Conservation (phyloP, 345 rosid species). For the Lagerstroemia speciosa region DNA sequence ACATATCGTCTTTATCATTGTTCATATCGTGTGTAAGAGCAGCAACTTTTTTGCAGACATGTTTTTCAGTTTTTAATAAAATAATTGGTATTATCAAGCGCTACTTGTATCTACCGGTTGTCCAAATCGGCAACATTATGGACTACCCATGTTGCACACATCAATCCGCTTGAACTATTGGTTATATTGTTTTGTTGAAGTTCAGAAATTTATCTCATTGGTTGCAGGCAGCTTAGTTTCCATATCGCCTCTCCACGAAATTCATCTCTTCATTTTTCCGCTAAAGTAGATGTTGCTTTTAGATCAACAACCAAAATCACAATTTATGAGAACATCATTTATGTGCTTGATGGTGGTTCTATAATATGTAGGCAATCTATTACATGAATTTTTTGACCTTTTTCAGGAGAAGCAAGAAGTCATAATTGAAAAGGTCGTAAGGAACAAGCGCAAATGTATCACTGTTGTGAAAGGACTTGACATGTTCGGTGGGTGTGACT, state of each 20-base stretch:
- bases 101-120: too few relatives aligned
- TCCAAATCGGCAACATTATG: too few relatives aligned
- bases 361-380: background rate
- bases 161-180: too few relatives aligned
- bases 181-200: background rate
- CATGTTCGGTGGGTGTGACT: constrained; percentile 59
- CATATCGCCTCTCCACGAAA: too few relatives aligned
- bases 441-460: constrained; percentile 92
- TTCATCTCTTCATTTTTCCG: too few relatives aligned
- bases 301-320: background rate
- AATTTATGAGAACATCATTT: background rate
- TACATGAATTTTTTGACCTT: background rate
- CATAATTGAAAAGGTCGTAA: constrained; percentile 75
- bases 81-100: too few relatives aligned
- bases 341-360: constrained; percentile 1
- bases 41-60: background rate
- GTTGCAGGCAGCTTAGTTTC: too few relatives aligned
- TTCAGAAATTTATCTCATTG: background rate
- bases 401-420: constrained; percentile 83
- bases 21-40: background rate
- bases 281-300: too few relatives aligned
- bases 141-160: too few relatives aligned
- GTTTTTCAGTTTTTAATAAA: too few relatives aligned
- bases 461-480: constrained; percentile 90
- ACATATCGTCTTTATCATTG: background rate